A percentile compares a stretch with the other conserved stretches of the same genome.
phyloP scores from a whole-genome alignment of 2,329 filamentous ascomycete species.

The Myriosclerotinia duriaeana region DNA sequence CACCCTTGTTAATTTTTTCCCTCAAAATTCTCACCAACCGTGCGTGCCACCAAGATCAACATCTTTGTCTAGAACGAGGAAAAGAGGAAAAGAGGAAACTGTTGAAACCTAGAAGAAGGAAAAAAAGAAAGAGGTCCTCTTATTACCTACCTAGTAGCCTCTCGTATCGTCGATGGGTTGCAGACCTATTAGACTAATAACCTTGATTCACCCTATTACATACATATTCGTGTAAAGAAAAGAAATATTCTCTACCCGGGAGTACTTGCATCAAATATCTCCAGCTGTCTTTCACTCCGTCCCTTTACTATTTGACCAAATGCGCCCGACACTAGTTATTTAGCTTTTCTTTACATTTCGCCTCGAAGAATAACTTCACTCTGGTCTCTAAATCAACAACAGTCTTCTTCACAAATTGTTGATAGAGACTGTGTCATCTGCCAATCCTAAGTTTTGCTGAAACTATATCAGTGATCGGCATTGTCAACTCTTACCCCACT shows the following conservation, averaged over 20 bases:
- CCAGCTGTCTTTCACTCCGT: too few species aligned
- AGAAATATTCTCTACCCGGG: background rate
- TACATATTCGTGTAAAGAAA: background rate
- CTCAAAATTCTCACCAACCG: too few species aligned
- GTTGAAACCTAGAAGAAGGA: too few species aligned
- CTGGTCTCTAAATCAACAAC: constrained; percentile 1
- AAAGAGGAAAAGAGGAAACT: too few species aligned
- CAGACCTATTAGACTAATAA: background rate
- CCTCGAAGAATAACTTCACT: background rate
- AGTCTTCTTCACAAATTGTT: constrained; percentile 9
- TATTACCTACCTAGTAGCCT: background rate
- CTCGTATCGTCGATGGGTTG: constrained; percentile 11
- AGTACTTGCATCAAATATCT: background rate
- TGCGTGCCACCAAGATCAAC: too few species aligned
- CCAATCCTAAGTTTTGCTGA: background rate
- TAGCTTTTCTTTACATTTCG: background rate
- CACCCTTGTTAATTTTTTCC: too few species aligned
- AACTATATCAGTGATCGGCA: constrained; percentile 8
- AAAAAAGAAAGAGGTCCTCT: too few species aligned
- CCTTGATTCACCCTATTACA: constrained; percentile 8
- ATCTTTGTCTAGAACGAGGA: too few species aligned
- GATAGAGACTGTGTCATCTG: background rate
- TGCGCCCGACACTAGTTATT: too few species aligned
- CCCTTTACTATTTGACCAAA: too few species aligned
- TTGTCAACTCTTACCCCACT: constrained; percentile 18